phyloP scores from a whole-genome alignment of 78 protist species.

The Dictyostelium capitatum region DNA sequence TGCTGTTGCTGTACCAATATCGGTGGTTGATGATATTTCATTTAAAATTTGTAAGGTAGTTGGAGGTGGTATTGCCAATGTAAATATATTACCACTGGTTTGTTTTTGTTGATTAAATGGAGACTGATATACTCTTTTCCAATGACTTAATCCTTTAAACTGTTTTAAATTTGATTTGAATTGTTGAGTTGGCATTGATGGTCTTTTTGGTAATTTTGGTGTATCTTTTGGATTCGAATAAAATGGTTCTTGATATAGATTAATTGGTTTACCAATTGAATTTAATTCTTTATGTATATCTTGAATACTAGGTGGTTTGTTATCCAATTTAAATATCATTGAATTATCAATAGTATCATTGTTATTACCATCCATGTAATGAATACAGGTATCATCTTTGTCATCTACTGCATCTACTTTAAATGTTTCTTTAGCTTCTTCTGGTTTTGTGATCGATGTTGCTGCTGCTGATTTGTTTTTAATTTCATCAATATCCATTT shows the following conservation, averaged over 20 bases:
- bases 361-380: not conserved
- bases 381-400: not conserved
- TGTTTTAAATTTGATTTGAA: slow-evolving; percentile 22
- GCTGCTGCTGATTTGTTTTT: not conserved
- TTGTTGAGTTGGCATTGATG: not conserved
- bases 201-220: slow-evolving; percentile 32
- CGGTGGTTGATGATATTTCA: slow-evolving; percentile 3
- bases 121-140: slow-evolving; percentile 39
- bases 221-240: slow-evolving; percentile 48
- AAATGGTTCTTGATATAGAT: slow-evolving; percentile 59
- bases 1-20: not conserved
- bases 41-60: not conserved
- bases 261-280: slow-evolving; percentile 30
- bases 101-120: not conserved
- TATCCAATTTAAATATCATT: not conserved
- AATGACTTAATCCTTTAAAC: slow-evolving; percentile 39
- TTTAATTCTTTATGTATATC: slow-evolving; percentile 39
- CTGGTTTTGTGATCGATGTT: not conserved
- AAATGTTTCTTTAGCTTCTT: not conserved
- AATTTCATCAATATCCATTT: not conserved
- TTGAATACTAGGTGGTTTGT: slow-evolving; percentile 10
- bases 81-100: not conserved
- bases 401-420: not conserved
- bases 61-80: slow-evolving; percentile 70
- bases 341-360: not conserved